phyloP scores from a whole-genome alignment of 495 filamentous ascomycete species.

The Aspergillus sclerotiicarbonarius region DNA sequence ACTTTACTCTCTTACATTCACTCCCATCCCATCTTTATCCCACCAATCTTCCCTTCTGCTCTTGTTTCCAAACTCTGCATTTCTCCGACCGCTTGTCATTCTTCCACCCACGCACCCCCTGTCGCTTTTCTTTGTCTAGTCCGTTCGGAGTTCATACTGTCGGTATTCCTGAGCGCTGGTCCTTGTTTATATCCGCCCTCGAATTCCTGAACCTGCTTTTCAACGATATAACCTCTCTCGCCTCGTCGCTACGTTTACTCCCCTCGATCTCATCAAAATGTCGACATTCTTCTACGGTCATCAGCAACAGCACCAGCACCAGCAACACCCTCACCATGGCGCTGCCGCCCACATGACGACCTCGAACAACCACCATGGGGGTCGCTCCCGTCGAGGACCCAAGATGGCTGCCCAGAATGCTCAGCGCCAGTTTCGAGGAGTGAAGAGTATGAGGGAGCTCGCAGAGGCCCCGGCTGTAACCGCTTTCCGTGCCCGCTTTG shows the following conservation, averaged over 20 bases:
- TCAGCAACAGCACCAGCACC: conserved; percentile 56
- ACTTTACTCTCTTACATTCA: conserved; percentile 19
- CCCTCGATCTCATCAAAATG: conserved; percentile 52
- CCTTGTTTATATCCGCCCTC: conserved; percentile 22
- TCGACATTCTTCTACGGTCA: conserved; percentile 70
- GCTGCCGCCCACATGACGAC: conserved; percentile 42
- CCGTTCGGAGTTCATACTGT: conserved; percentile 8
- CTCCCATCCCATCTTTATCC: conserved; percentile 19
- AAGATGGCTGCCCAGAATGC: conserved; percentile 76
- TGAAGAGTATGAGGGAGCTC: conserved; percentile 84
- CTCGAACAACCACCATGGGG: conserved; percentile 76
- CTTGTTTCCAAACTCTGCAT: conserved; percentile 24
- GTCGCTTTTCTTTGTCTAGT: conserved; percentile 16
- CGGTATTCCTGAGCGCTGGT: conserved; percentile 19
- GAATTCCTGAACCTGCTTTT: conserved; percentile 24
- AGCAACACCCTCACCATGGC: conserved; percentile 50
- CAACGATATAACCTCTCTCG: conserved; percentile 25
- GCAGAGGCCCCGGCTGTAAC: conserved; percentile 71
- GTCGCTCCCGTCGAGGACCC: conserved; percentile 83
- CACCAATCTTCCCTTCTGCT: conserved; percentile 22
- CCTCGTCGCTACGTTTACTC: conserved; percentile 12
- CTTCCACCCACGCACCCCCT: conserved; percentile 19
- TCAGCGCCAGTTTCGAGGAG: conserved; percentile 80
- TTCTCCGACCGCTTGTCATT: conserved; percentile 20
- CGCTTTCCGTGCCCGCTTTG: conserved; percentile 79